Evolutionary conservation across 1,284 basidiomycete species (phyloP), one percentile per base, ranked within the genome.

Genomic region (Heterobasidion occidentale): DNA sequence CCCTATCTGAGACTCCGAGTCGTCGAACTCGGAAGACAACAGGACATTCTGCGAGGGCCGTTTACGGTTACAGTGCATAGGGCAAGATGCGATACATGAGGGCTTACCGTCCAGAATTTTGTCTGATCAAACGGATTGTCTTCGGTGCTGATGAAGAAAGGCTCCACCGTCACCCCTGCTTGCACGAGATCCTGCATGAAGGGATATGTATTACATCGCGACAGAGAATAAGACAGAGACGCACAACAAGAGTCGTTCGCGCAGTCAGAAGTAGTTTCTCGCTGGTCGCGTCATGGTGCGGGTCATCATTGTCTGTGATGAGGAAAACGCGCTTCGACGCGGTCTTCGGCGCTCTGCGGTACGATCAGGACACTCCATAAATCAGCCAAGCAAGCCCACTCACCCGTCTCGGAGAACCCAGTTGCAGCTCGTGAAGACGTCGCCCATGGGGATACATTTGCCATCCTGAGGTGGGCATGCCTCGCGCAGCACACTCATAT

Each of bases 291-390:
- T 76, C 77, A 7, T 75, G 65, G 53, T 76, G 71, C 0, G 86
- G 86, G 55, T 84, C 71, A 65, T 98, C 96, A 60, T 94, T 85
- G 67, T 98, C 89, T 0, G 96, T 98, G 51, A 99, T 89, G 52
- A 94, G 77, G 67, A 98, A 98, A 1, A 98, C 81, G 9, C 95
- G 86, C 67, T 96, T 95, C 36, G 88, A 86, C 1, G 93, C 92
- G 0, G 86, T 88, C 64, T 92, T 94, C 5, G 84, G 90, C 55
- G 81, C 92, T 14, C 92, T 94, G 61, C 42, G 57, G 53, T 47
- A 42, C 7, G 46, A 56, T 60, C 49, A 52, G 49, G 27, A 46
- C 46, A n/a, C 54, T 50, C 42, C n/a, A 14, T 4, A 9, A 8
- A 36, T 11, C 19, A 33, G 35, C 14, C 36, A 36, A 19, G 20